Conservation (phyloP, 1,284 basidiomycete species). For the Omphalotus olearius region DNA sequence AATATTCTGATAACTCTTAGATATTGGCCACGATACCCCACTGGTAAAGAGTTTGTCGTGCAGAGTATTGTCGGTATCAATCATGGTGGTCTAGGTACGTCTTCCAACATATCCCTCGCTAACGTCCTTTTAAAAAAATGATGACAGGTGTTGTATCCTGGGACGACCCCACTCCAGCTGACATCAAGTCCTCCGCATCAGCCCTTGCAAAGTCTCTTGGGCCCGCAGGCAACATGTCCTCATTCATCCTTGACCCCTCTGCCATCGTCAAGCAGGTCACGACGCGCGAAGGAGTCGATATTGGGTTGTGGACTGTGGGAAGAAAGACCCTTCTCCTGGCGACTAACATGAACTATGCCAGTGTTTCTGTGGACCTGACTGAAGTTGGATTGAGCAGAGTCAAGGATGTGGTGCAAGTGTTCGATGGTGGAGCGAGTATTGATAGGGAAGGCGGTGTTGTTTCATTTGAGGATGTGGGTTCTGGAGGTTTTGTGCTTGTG, state of each 20-base stretch:
- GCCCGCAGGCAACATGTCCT: slow-evolving; percentile 24
- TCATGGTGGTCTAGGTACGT: slow-evolving; percentile 57
- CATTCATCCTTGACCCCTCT: slow-evolving; percentile 34
- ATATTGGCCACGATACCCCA: slow-evolving; percentile 65
- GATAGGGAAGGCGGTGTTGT: slow-evolving; percentile 8
- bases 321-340: slow-evolving; percentile 36
- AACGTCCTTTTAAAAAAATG: too few relatives aligned
- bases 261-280: slow-evolving; percentile 30
- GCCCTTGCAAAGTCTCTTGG: slow-evolving; percentile 38
- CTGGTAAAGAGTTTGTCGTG: slow-evolving; percentile 64
- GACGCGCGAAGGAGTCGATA: slow-evolving; percentile 34
- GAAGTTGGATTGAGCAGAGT: slow-evolving; percentile 12
- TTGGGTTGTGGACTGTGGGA: slow-evolving; percentile 39
- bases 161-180: slow-evolving; percentile 57
- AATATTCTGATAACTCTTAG: slow-evolving; percentile 27
- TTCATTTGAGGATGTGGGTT: slow-evolving; percentile 13
- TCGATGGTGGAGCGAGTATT: slow-evolving; percentile 17
- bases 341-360: slow-evolving; percentile 36
- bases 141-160: slow-evolving; percentile 58
- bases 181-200: slow-evolving; percentile 57
- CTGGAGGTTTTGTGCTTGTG: slow-evolving; percentile 17
- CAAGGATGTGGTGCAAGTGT: slow-evolving; percentile 15
- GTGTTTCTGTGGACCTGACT: slow-evolving; percentile 25
- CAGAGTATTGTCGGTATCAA: slow-evolving; percentile 64
- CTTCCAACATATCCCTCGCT: background rate